A percentile compares a stretch with the other conserved stretches of the same genome.
Conservation (phyloP, 805 yeast species). For the Jamesozyma lodderae region DNA sequence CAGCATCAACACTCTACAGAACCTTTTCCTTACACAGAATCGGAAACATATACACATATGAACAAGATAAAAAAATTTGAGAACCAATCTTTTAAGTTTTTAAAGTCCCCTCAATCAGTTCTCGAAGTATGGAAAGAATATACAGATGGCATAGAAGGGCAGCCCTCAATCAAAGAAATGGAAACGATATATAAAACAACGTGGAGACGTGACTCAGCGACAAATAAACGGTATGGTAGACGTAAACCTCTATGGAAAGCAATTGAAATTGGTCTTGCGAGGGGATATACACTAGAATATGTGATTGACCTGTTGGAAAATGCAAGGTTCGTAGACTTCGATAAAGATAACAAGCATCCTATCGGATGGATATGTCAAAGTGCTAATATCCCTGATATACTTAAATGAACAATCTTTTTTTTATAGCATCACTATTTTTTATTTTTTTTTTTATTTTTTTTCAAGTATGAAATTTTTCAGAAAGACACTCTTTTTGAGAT, state of each 20-base stretch:
- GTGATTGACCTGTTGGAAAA: conserved; percentile 41
- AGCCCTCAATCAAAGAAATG: conserved; percentile 43
- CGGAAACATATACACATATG: not conserved
- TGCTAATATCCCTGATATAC: conserved; percentile 29
- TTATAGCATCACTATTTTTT: too few species aligned
- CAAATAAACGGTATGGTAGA: conserved; percentile 44
- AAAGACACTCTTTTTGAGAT: too few species aligned
- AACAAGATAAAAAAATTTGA: conserved; percentile 1
- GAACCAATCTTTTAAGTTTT: conserved; percentile 25
- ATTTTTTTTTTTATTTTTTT: too few species aligned
- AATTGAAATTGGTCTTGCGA: conserved; percentile 39
- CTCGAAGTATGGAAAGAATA: conserved; percentile 51
- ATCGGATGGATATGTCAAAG: conserved; percentile 38
- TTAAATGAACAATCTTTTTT: too few species aligned
- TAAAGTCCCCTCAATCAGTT: conserved; percentile 38
- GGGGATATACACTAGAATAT: conserved; percentile 37
- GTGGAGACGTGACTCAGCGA: conserved; percentile 50
- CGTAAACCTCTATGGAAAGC: conserved; percentile 48
- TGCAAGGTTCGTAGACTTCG: conserved; percentile 34
- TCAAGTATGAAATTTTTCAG: too few species aligned
- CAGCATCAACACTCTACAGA: not conserved
- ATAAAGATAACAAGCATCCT: conserved; percentile 34
- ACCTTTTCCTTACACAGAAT: not conserved
- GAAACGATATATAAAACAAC: conserved; percentile 42
- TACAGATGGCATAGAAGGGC: conserved; percentile 41